phyloP scores from a whole-genome alignment of 495 filamentous ascomycete species.

The Penicillium bialowiezense region DNA sequence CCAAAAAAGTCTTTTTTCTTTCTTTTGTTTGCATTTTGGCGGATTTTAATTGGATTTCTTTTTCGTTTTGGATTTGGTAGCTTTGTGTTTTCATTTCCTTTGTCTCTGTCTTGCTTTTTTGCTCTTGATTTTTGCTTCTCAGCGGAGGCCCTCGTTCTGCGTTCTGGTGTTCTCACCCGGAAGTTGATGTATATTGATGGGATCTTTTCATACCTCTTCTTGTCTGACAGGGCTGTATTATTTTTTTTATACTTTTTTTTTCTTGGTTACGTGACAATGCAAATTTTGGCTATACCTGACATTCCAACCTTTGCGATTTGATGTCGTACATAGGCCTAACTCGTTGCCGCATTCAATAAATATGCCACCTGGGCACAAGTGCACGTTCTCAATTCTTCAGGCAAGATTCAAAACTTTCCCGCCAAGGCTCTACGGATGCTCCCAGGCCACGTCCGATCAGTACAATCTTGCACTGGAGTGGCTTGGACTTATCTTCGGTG shows the following conservation, averaged over 20 bases:
- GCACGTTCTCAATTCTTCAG: constrained; percentile 16
- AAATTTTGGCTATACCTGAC: constrained; percentile 8
- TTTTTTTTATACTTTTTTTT: constrained; percentile 17
- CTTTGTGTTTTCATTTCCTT: constrained; percentile 1
- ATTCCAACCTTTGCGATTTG: neutral
- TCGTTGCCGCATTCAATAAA: neutral
- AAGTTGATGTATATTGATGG: constrained; percentile 29
- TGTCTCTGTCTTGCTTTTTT: constrained; percentile 5
- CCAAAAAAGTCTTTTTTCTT: constrained; percentile 26
- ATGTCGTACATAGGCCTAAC: neutral
- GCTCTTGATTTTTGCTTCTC: constrained; percentile 8
- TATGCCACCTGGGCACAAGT: too few species aligned
- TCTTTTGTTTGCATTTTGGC: constrained; percentile 14
- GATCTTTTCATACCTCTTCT: constrained; percentile 21
- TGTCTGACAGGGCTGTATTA: constrained; percentile 35
- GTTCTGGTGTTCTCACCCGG: constrained; percentile 18
- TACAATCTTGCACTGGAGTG: constrained; percentile 65
- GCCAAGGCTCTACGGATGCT: constrained; percentile 26
- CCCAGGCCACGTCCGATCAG: constrained; percentile 70
- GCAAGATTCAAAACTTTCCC: constrained; percentile 33
- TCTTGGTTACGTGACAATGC: constrained; percentile 17
- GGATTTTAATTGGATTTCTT: constrained; percentile 11
- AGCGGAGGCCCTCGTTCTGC: constrained; percentile 18
- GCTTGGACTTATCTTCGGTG: constrained; percentile 14
- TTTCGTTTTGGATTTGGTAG: neutral